Percentiles rank a stretch among this genome's conserved stretches.
phyloP scores from a whole-genome alignment of 2,329 filamentous ascomycete species.

The Calonectria montana region DNA sequence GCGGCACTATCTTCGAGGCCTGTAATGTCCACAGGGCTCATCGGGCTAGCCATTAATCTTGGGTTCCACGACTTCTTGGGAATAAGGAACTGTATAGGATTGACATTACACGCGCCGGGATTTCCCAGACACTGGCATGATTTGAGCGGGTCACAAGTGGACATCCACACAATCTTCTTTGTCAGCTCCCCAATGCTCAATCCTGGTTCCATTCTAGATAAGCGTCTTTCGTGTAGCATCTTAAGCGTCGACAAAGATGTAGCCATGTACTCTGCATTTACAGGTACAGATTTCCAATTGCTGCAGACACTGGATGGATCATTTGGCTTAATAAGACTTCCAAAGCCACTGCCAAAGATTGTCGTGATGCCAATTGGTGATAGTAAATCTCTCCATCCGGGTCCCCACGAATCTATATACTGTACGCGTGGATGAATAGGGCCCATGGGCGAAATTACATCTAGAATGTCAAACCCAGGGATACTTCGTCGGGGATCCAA shows the following conservation, averaged over 20 bases:
- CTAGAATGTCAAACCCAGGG: background rate
- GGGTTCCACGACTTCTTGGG: slow-evolving; percentile 20
- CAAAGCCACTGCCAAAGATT: background rate
- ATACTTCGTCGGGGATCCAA: background rate
- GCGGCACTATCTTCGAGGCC: background rate
- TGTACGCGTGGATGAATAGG: background rate
- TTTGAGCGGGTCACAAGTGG: background rate
- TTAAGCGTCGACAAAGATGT: background rate
- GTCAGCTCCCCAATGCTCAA: slow-evolving; percentile 2
- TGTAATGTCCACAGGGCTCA: background rate
- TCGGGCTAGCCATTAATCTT: background rate
- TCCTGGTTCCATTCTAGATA: slow-evolving; percentile 14
- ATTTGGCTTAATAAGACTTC: background rate
- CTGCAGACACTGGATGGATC: background rate
- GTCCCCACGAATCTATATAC: background rate
- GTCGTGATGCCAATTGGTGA: background rate
- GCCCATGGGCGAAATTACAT: background rate
- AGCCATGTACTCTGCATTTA: background rate
- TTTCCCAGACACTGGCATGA: background rate
- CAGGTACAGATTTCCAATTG: background rate
- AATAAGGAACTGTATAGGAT: slow-evolving; percentile 21
- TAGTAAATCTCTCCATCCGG: background rate
- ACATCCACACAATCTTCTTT: slow-evolving; percentile 9
- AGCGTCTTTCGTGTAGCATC: background rate
- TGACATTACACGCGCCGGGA: background rate